A percentile compares a stretch with the other conserved stretches of the same genome.
phyloP scores from a whole-genome alignment of 2,329 filamentous ascomycete species.

The Chaetomium globosum region DNA sequence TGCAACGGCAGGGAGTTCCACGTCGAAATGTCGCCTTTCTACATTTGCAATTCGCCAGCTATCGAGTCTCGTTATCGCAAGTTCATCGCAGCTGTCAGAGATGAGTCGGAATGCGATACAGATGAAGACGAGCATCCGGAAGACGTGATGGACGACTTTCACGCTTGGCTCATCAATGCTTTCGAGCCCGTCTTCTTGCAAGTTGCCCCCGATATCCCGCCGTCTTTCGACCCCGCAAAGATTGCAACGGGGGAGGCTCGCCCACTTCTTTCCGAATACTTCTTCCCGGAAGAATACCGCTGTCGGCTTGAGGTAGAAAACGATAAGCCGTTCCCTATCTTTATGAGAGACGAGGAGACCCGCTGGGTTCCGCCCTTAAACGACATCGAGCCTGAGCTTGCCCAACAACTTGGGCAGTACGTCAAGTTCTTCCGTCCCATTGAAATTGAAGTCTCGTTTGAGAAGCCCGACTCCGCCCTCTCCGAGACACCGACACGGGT shows the following conservation, averaged over 20 bases:
- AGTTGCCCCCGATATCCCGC: constrained; percentile 25
- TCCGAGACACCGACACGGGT: constrained; percentile 17
- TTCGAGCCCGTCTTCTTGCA: constrained; percentile 26
- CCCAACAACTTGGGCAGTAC: constrained; percentile 17
- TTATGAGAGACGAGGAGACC: constrained; percentile 17
- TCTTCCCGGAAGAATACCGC: constrained; percentile 24
- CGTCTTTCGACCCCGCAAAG: constrained; percentile 29
- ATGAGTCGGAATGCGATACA: not conserved
- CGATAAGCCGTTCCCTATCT: constrained; percentile 25
- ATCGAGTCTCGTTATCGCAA: constrained; percentile 24
- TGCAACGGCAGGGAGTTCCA: constrained; percentile 28
- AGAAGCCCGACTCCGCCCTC: constrained; percentile 16
- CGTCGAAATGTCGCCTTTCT: constrained; percentile 28
- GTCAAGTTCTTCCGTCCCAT: constrained; percentile 25
- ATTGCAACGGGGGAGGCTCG: constrained; percentile 18
- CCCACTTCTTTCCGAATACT: constrained; percentile 29
- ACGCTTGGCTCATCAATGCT: constrained; percentile 24
- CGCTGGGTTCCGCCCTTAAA: constrained; percentile 1
- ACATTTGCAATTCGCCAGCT: constrained; percentile 25
- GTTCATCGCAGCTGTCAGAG: constrained; percentile 23
- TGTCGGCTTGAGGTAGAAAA: constrained; percentile 26
- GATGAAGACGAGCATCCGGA: constrained; percentile 15
- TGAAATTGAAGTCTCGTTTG: constrained; percentile 19
- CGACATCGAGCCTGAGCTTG: constrained; percentile 20
- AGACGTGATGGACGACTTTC: constrained; percentile 17